Evolutionary conservation across 768 basidiomycete genomes (phyloP), one percentile per base, ranked within the genome.

Genomic region (Trichaptum fuscoviolaceum): DNA sequence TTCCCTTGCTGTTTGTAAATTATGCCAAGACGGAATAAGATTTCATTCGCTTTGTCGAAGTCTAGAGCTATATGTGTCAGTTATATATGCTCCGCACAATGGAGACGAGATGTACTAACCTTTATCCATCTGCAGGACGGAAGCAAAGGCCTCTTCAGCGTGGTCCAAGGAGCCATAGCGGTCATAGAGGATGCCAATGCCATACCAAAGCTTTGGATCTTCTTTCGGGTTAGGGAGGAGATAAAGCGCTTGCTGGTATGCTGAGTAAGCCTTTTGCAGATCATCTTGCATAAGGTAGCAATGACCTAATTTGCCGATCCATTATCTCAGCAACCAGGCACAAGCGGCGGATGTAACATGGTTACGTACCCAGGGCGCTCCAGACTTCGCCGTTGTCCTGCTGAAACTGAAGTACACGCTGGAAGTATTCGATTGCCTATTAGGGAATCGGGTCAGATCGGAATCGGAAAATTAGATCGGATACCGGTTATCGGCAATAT

Each of bases 241-340:
- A 76, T 96, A 98, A 25, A 99, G 84, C 1, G 97, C 97, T 76
- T 99, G 96, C 78, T 99, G 96, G 77, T 99, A 99, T 18, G 97
- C 96, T 0, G 93, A 90, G 77, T 99, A 99, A 0, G 97, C 97
- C 81, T 96, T 97, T 80, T 96, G 95, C 60, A 99, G 86, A 80
- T 99, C 95, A 75, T 99, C 97, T 75, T 97, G 96, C 96, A 97
- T 99, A 67, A 99, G 88, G 77, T 96, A 95, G 77, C 96, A 99
- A 72, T 99, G 95, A 35, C 96, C 94, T 92, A 72, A 27, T 72
- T 68, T 52, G 30, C 58, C 59, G 59, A 34, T 52, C 42, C 42
- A 20, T 52, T 52, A 52, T 52, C 42, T 52, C 42, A 52, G 61
- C 68, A 61, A 73, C 64, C 66, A 20, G 8, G 42, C 34, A 68